Conservation (phyloP, 2,329 filamentous ascomycete species). For the Colletotrichum nymphaeae region DNA sequence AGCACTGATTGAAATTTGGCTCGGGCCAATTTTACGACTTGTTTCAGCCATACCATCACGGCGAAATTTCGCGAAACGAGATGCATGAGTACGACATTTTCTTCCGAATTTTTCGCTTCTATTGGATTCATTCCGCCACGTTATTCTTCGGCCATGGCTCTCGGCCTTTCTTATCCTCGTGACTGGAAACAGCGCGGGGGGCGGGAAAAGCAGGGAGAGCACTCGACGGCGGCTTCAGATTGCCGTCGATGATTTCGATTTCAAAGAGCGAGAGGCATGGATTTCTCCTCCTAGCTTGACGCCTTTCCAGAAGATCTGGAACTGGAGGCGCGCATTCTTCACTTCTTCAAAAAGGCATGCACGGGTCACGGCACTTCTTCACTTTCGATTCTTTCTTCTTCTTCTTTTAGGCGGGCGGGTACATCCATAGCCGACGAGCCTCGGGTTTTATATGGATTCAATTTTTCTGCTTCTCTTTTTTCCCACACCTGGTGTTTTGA, state of each 20-base stretch:
- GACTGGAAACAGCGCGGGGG: background rate
- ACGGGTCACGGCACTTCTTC: slow-evolving; percentile 20
- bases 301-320: slow-evolving; percentile 19
- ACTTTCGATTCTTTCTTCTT: slow-evolving; percentile 8
- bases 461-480: slow-evolving; percentile 1
- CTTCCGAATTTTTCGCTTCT: slow-evolving; percentile 21
- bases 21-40: slow-evolving; percentile 42
- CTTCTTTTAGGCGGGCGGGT: slow-evolving; percentile 24
- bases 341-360: slow-evolving; percentile 24
- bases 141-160: background rate
- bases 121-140: background rate
- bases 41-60: slow-evolving; percentile 42
- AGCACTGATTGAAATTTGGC: slow-evolving; percentile 38
- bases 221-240: background rate
- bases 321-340: slow-evolving; percentile 17
- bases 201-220: background rate
- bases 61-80: slow-evolving; percentile 31
- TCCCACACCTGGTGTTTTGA: slow-evolving; percentile 7
- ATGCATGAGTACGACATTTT: slow-evolving; percentile 35
- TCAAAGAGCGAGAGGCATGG: background rate
- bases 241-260: slow-evolving; percentile 1
- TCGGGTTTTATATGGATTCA: slow-evolving; percentile 9
- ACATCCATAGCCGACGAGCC: slow-evolving; percentile 17
- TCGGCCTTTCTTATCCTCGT: background rate
- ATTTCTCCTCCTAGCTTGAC: background rate